Percentiles rank a stretch among this genome's conserved stretches.
Conservation (phyloP, 1,284 basidiomycete genomes). For the Phaffia rhodozyma region DNA sequence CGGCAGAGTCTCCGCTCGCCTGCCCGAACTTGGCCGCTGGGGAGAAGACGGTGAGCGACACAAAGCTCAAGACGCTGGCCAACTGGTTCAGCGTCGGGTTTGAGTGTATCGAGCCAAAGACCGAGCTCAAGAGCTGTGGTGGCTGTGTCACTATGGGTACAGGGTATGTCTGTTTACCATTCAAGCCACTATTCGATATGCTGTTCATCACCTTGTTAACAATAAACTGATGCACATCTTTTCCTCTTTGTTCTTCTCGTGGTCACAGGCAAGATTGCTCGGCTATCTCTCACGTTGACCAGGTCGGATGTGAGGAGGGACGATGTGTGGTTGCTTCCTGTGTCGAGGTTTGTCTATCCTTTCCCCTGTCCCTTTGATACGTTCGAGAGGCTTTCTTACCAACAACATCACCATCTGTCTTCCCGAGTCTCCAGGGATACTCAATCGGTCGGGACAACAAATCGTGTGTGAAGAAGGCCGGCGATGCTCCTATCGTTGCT, state of each 20-base stretch:
- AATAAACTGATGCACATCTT: neutral
- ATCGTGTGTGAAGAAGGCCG: slow-evolving; percentile 24
- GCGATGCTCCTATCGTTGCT: neutral
- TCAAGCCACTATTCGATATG: neutral
- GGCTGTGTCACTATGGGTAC: slow-evolving; percentile 34
- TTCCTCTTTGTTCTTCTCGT: neutral
- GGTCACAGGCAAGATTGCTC: slow-evolving; percentile 3
- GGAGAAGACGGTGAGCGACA: slow-evolving; percentile 20
- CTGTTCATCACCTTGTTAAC: too few species aligned
- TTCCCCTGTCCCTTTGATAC: too few species aligned
- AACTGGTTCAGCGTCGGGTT: slow-evolving; percentile 38
- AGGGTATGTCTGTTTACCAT: slow-evolving; percentile 29
- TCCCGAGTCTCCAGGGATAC: too few species aligned
- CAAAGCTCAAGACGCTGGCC: slow-evolving; percentile 28
- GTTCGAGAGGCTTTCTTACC: too few species aligned
- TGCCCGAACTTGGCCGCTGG: too few species aligned
- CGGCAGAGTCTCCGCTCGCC: too few species aligned
- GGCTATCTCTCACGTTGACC: neutral
- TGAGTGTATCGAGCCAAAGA: slow-evolving; percentile 36
- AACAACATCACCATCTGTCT: too few species aligned
- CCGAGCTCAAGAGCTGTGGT: slow-evolving; percentile 35
- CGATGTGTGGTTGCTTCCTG: neutral
- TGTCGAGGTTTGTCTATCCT: neutral
- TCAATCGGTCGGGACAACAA: slow-evolving; percentile 25
- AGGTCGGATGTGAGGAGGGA: neutral